phyloP scores from a whole-genome alignment of 345 rosid species.

The Cochlearia excelsa region DNA sequence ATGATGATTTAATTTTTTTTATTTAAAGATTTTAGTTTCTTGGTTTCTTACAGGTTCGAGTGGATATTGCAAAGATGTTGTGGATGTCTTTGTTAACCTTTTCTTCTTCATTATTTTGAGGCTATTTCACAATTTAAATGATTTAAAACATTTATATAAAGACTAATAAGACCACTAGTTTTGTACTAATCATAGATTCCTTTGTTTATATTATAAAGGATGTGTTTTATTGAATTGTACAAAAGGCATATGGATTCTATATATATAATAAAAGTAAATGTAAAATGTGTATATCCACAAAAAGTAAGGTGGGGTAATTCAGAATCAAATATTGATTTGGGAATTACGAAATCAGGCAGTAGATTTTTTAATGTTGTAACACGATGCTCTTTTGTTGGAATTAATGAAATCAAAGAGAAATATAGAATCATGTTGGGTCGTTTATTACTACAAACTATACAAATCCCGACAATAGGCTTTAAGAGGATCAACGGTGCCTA shows the following conservation, averaged over 20 bases:
- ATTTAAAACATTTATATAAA: too few species aligned
- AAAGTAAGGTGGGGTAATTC: neutral
- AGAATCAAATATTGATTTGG: conserved; percentile 1
- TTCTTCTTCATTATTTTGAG: neutral
- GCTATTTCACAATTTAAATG: neutral
- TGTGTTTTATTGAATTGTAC: too few species aligned
- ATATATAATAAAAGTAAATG: too few species aligned
- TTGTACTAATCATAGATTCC: too few species aligned
- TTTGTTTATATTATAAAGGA: too few species aligned
- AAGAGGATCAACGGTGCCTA: conserved; percentile 12
- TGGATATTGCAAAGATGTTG: conserved; percentile 33
- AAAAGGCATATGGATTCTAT: too few species aligned
- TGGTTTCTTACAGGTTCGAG: conserved; percentile 25
- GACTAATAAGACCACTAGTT: too few species aligned
- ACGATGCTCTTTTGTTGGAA: conserved; percentile 21
- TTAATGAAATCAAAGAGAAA: conserved; percentile 19
- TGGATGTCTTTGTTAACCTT: conserved; percentile 24
- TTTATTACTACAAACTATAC: neutral
- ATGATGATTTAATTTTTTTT: neutral
- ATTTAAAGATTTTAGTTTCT: neutral
- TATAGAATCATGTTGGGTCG: conserved; percentile 1
- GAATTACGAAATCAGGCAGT: conserved; percentile 22
- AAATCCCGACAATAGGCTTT: neutral
- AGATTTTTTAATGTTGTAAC: neutral
- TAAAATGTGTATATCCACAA: neutral